Conservation (phyloP, 495 filamentous ascomycete genomes). For the Tricharina praecox region DNA sequence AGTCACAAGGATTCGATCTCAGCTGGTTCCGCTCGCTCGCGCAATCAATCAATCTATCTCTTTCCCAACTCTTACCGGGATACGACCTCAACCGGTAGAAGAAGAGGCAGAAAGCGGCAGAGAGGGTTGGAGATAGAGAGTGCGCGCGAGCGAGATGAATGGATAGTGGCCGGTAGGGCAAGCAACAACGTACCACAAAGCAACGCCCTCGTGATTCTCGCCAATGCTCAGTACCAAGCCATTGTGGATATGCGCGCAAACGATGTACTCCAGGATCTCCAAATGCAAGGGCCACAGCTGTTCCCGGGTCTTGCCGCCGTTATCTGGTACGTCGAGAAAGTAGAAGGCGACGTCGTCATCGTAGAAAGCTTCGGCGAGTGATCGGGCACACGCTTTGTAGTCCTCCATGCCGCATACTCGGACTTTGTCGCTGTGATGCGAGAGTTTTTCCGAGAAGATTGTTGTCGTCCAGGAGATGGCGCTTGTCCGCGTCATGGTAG, state of each 20-base stretch:
- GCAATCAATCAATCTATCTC: constrained; percentile 18
- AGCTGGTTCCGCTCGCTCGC: constrained; percentile 1
- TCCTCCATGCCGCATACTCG: constrained; percentile 43
- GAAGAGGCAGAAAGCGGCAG: too few species aligned
- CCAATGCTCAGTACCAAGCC: constrained; percentile 57
- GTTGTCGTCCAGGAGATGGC: constrained; percentile 19
- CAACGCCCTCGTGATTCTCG: constrained; percentile 55
- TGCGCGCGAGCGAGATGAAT: not conserved
- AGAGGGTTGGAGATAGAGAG: not conserved
- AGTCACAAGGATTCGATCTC: constrained; percentile 6
- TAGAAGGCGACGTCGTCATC: constrained; percentile 57
- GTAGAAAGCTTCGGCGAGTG: constrained; percentile 59
- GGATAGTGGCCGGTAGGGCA: not conserved
- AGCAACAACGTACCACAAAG: constrained; percentile 48
- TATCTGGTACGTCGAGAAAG: constrained; percentile 50
- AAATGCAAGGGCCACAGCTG: constrained; percentile 58
- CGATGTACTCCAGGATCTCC: constrained; percentile 54
- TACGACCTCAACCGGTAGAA: not conserved
- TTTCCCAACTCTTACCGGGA: constrained; percentile 15
- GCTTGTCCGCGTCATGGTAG: constrained; percentile 12
- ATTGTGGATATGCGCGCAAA: constrained; percentile 51
- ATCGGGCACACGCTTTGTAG: constrained; percentile 46
- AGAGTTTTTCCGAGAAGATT: constrained; percentile 10
- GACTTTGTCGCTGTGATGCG: constrained; percentile 31
- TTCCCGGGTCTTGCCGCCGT: constrained; percentile 39